Percentiles rank a stretch among this genome's conserved stretches.
phyloP scores from a whole-genome alignment of 768 basidiomycete genomes.

The Tulasnella sp. region DNA sequence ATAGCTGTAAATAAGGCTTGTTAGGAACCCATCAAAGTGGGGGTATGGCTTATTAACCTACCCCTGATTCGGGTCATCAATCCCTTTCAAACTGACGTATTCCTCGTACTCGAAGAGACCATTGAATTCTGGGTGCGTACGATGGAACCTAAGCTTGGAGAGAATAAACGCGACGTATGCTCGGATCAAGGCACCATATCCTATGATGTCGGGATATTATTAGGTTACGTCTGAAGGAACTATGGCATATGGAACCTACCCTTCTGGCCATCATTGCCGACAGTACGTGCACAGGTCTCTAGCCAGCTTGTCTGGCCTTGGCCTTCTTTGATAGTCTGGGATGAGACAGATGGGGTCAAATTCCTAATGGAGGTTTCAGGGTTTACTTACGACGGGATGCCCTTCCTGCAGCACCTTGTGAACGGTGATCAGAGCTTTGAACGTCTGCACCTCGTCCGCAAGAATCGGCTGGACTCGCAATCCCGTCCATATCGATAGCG shows the following conservation, averaged over 20 bases:
- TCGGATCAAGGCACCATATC: constrained; percentile 85
- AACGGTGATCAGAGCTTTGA: constrained; percentile 94
- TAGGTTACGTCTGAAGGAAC: not conserved
- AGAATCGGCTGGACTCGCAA: constrained; percentile 94
- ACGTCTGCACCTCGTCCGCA: constrained; percentile 94
- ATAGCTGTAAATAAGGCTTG: constrained; percentile 44
- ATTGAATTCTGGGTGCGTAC: constrained; percentile 93
- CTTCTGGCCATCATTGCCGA: constrained; percentile 64
- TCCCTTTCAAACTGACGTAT: constrained; percentile 92
- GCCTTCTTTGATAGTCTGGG: constrained; percentile 88
- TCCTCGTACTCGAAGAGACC: constrained; percentile 99
- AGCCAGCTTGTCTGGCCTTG: constrained; percentile 97
- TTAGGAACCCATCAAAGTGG: constrained; percentile 4
- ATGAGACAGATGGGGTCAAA: constrained; percentile 14
- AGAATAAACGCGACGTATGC: constrained; percentile 95
- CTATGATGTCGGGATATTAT: constrained; percentile 32
- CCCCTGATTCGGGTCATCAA: constrained; percentile 99
- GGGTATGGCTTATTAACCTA: constrained; percentile 31
- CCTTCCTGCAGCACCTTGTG: constrained; percentile 98
- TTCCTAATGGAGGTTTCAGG: not conserved
- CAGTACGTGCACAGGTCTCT: constrained; percentile 89
- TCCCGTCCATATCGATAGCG: constrained; percentile 95
- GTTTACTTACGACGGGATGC: constrained; percentile 66
- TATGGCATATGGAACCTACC: constrained; percentile 36
- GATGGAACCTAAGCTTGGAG: constrained; percentile 92